Evolutionary conservation across 192 early-diverging fungal genomes (phyloP).

Genomic region (Backusella liffmaniae): DNA sequence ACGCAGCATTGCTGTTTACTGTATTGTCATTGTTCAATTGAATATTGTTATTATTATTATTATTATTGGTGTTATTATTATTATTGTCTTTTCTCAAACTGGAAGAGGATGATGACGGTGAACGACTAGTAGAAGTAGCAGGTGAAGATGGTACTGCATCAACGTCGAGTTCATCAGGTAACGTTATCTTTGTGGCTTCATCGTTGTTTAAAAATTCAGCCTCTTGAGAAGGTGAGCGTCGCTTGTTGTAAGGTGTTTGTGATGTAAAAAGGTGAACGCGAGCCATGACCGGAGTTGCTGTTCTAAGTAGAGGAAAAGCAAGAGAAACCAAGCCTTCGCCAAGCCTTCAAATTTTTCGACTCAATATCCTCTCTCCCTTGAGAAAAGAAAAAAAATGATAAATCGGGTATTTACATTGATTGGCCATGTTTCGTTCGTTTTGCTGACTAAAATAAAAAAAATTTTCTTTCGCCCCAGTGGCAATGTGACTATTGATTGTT

Average conservation of each 20-base stretch:
- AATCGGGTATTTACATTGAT: background rate
- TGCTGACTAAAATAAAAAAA: background rate
- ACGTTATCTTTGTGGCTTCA: constrained; percentile 1
- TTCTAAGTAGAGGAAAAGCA: constrained; percentile 15
- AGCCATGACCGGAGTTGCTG: constrained; percentile 22
- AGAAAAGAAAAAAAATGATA: background rate
- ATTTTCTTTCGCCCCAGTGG: background rate
- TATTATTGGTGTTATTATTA: background rate
- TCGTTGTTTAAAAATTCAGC: background rate
- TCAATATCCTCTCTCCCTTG: background rate
- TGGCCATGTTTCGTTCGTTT: background rate
- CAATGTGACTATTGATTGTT: background rate
- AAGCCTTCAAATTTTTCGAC: constrained; percentile 10
- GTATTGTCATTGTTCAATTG: background rate
- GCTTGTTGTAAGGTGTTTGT: constrained; percentile 10
- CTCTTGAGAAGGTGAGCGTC: background rate
- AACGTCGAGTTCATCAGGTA: constrained; percentile 19
- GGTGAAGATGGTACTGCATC: constrained; percentile 10
- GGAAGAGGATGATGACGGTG: background rate
- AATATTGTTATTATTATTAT: background rate
- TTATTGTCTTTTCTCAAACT: constrained; percentile 2
- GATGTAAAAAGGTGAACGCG: constrained; percentile 30
- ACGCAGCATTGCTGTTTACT: constrained; percentile 12
- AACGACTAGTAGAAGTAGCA: background rate
- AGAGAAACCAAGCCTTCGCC: constrained; percentile 19